These are phyloP conservation scores for Magnusiomyces tetraspermus DNA, from an alignment of 1,139 yeast genomes.

Conservation along the genomic window DNA sequence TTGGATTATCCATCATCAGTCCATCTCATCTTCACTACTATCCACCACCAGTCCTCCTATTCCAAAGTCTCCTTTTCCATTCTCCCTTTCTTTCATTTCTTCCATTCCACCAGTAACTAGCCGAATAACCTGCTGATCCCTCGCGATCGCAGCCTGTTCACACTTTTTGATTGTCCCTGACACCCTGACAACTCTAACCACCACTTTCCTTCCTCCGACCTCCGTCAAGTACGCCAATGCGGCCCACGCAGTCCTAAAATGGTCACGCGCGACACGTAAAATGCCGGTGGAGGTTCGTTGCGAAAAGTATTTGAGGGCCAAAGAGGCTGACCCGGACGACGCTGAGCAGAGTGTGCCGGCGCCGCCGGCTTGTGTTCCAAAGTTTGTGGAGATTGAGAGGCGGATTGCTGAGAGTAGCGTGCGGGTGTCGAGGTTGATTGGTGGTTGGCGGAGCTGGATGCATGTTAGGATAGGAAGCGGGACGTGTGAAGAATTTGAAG, in stretches of 20 bases:
- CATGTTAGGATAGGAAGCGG: slow-evolving; percentile 7
- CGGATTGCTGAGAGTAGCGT: slow-evolving; percentile 37
- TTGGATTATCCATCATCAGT: too few species aligned
- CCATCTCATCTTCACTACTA: too few species aligned
- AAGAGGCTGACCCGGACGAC: too few species aligned
- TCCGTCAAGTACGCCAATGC: slow-evolving; percentile 57
- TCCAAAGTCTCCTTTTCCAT: too few species aligned
- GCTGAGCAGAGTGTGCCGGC: too few species aligned
- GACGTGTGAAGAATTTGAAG: slow-evolving; percentile 3
- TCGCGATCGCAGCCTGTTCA: slow-evolving; percentile 47
- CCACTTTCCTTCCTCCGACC: slow-evolving; percentile 45
- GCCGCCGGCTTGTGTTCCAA: slow-evolving; percentile 73
- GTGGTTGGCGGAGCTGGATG: slow-evolving; percentile 19
- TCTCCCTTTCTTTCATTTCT: too few species aligned
- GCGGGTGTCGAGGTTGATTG: slow-evolving; percentile 19
- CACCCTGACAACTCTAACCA: slow-evolving; percentile 56
- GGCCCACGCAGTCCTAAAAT: slow-evolving; percentile 53
- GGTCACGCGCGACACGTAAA: slow-evolving; percentile 61
- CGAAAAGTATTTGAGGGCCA: slow-evolving; percentile 66
- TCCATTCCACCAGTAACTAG: background rate
- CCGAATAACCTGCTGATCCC: slow-evolving; percentile 27
- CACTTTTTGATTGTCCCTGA: slow-evolving; percentile 87
- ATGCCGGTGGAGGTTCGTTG: slow-evolving; percentile 79
- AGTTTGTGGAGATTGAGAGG: slow-evolving; percentile 47
- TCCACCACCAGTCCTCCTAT: too few species aligned